Evolutionary conservation across 2,329 filamentous ascomycete species (phyloP), one percentile per base, ranked within the genome.

Genomic region (Diaporthe nobilis): DNA sequence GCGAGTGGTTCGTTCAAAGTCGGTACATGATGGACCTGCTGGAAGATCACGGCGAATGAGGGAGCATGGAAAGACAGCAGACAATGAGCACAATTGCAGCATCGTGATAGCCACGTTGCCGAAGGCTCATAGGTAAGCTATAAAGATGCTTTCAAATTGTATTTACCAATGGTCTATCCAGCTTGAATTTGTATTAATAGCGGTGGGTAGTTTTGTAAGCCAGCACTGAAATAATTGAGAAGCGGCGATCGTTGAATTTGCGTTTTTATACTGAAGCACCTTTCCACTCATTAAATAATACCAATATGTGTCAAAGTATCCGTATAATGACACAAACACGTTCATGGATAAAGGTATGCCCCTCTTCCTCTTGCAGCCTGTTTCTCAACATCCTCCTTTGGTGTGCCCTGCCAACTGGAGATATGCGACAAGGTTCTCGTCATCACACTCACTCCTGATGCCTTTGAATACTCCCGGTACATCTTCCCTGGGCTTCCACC

Each of bases 401-500:
- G 55, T 6, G 31, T 71, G 20, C 67, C 68, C 12, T 68, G 71
- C 31, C 55, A 37, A 44, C 39, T 74, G 22, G 75, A 74, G 7
- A 76, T 51, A 58, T 76, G 72, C 12, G 75, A 74, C 28, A 76
- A 4, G 6, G 73, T 77, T 51, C 73, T 75, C n/a, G 76, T 75
- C 57, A 77, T 60, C 39, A 58, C 76, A 49, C 76, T 77, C 17
- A 65, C 63, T 6, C 61, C 76, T 9, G 76, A 77, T 2, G 73
- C 76, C 39, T 77, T 77, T 4, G 76, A 75, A 15, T 71, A 57
- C 37, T 77, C 63, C 17, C 76, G 70, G 22, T 75, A 75, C 1
- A 77, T 72, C 42, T 75, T 77, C 12, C 70, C 47, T 12, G 68
- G 55, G 5, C 73, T 60, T 17, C 28, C 53, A 2, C 57, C 58